phyloP scores from a whole-genome alignment of 2,329 filamentous ascomycete species.

The Cryphonectria radicalis region DNA sequence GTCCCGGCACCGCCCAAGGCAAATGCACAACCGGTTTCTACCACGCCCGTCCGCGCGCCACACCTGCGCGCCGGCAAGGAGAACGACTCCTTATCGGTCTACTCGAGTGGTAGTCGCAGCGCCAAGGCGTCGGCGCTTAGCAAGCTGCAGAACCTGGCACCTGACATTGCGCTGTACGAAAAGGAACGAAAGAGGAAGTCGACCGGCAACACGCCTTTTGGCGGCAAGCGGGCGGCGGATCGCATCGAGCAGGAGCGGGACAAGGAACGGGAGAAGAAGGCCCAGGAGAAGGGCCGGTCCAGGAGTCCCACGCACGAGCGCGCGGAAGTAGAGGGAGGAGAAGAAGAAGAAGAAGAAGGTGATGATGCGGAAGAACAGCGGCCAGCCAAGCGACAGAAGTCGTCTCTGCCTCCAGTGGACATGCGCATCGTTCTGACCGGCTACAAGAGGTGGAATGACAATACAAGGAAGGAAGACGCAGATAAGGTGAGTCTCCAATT shows the following conservation, averaged over 20 bases:
- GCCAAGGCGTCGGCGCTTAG: slow-evolving; percentile 86
- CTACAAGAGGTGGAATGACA: slow-evolving; percentile 79
- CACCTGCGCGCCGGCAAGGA: slow-evolving; percentile 71
- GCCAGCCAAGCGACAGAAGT: slow-evolving; percentile 66
- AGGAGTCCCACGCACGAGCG: slow-evolving; percentile 43
- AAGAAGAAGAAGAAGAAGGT: slow-evolving; percentile 35
- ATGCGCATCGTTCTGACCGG: slow-evolving; percentile 83
- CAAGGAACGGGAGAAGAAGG: slow-evolving; percentile 35
- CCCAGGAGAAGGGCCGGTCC: slow-evolving; percentile 38
- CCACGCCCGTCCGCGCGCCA: slow-evolving; percentile 50
- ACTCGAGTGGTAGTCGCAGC: slow-evolving; percentile 75
- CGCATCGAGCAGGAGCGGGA: slow-evolving; percentile 56
- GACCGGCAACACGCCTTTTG: slow-evolving; percentile 58
- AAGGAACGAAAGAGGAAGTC: slow-evolving; percentile 82
- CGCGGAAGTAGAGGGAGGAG: slow-evolving; percentile 39
- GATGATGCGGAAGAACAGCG: slow-evolving; percentile 52
- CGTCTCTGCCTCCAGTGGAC: slow-evolving; percentile 65
- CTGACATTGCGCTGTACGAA: slow-evolving; percentile 88
- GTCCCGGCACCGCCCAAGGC: slow-evolving; percentile 36
- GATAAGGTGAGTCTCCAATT: slow-evolving; percentile 68
- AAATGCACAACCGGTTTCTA: slow-evolving; percentile 36
- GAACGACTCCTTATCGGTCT: slow-evolving; percentile 75
- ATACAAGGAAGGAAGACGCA: slow-evolving; percentile 73
- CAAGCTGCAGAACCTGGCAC: slow-evolving; percentile 74
- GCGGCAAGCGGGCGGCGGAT: slow-evolving; percentile 66